phyloP scores from a whole-genome alignment of 441 rosid species.

The Pelargonium australe region DNA sequence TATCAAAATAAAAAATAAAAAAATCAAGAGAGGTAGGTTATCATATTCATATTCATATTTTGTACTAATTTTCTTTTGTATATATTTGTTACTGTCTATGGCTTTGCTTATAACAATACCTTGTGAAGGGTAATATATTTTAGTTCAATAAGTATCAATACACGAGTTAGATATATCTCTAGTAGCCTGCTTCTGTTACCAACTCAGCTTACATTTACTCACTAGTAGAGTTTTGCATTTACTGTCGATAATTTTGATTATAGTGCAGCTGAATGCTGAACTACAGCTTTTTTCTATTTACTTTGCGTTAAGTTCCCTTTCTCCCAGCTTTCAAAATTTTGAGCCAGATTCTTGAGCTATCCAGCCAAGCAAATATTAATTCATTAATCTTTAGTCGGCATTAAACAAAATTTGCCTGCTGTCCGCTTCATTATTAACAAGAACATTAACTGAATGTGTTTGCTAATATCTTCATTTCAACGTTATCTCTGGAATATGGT shows the following conservation, averaged over 20 bases:
- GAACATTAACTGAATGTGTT: constrained; percentile 9
- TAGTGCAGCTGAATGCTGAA: not conserved
- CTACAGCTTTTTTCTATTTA: not conserved
- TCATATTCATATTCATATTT: not conserved
- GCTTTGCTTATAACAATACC: not conserved
- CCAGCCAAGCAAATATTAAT: not conserved
- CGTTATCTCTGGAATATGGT: constrained; percentile 7
- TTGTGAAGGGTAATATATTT: not conserved
- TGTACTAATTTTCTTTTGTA: not conserved
- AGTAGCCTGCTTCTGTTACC: not conserved
- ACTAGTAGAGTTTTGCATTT: not conserved
- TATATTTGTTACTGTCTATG: not conserved
- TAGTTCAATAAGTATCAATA: not conserved
- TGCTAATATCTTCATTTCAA: constrained; percentile 9
- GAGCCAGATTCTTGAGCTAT: not conserved
- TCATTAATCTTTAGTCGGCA: not conserved
- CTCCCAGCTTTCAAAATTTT: not conserved
- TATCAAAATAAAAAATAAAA: no score
- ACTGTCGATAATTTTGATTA: not conserved
- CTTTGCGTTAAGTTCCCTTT: not conserved
- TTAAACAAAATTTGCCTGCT: not conserved
- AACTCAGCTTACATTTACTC: not conserved
- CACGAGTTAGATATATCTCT: not conserved
- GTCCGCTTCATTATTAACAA: constrained; percentile 6
- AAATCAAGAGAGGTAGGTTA: not conserved